Evolutionary conservation across 2,329 filamentous ascomycete genomes (phyloP), one percentile per base, ranked within the genome.

Genomic region (Fusarium tricinctum): DNA sequence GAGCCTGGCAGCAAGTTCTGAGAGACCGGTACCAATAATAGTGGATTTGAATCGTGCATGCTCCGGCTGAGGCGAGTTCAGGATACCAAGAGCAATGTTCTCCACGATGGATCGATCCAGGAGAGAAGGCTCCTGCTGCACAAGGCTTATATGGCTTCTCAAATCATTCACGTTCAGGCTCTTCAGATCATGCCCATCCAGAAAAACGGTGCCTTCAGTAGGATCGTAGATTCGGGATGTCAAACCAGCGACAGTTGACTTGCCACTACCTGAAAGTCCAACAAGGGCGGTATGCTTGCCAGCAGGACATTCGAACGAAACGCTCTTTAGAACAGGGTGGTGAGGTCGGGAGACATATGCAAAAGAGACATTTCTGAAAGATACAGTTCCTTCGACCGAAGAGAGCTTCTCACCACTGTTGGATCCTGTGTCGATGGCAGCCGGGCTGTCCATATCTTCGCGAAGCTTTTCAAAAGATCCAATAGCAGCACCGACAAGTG

Each of bases 141-240:
- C 82, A 17, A 84, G 73, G 40, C 79, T 79, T 58, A 83, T 78
- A 60, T 80, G 77, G 38, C 81, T 80, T 22, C 82, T 77, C 42
- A 84, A 67, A 35, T 73, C 77, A 44, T 73, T 77, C 6, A 87
- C 80, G 45, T 88, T 86, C 47, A 87, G 69, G 1, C 80, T 74
- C 3, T 78, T 80, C 30, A 88, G 75, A 69, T 84, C 78, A n/a
- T 74, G 78, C 4, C 83, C 85, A 72, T 85, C 85, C 5, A 87
- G 72, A 2, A 77, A 69, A 5, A 89, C 77, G 0, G 71, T 71
- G 4, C 87, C 88, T 6, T 78, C 76, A 1, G 81, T 80, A 0
- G 86, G 84, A 52, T 88, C 84, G 66, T 91, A 89, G 32, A 90
- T 81, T 38, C 89, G 80, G 38, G 86, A 83, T 1, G 87, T 75